Percentiles rank a stretch among this genome's conserved stretches.
phyloP scores from a whole-genome alignment of 352 stramenopile genomes.

The Phytophthora sp. region DNA sequence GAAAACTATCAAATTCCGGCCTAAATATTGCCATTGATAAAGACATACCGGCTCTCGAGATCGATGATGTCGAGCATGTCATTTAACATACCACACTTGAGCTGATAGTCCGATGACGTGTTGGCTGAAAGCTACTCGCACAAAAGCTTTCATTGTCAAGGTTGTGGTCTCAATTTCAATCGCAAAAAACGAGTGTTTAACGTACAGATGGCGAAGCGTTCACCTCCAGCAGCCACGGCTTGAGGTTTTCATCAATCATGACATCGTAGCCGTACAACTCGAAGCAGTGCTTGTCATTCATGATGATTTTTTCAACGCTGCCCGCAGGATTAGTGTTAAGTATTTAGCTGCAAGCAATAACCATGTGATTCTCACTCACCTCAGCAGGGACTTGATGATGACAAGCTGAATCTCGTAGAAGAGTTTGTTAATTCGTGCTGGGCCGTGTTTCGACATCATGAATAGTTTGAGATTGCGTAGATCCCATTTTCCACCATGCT shows the following conservation, averaged over 20 bases:
- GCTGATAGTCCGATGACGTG: conserved; percentile 90
- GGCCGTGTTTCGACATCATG: conserved; percentile 90
- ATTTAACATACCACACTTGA: conserved; percentile 95
- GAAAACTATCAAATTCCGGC: not conserved
- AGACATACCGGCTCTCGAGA: conserved; percentile 81
- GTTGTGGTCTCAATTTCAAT: not conserved
- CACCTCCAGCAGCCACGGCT: conserved; percentile 93
- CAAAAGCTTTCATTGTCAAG: not conserved
- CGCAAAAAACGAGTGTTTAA: not conserved
- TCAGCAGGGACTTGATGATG: conserved; percentile 86
- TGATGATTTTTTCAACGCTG: conserved; percentile 93
- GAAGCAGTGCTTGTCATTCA: conserved; percentile 96
- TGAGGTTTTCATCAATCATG: conserved; percentile 92
- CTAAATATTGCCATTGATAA: not conserved
- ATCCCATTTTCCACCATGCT: conserved; percentile 93
- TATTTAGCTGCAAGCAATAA: not conserved
- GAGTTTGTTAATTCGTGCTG: conserved; percentile 80
- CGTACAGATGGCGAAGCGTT: conserved; percentile 92
- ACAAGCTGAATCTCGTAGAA: conserved; percentile 93
- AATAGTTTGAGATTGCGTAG: conserved; percentile 91
- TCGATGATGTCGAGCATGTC: conserved; percentile 96
- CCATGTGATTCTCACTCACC: conserved; percentile 34
- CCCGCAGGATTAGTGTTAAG: not conserved
- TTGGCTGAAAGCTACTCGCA: conserved; percentile 85
- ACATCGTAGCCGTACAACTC: conserved; percentile 95